Percentiles rank a stretch among this genome's conserved stretches.
phyloP scores from a whole-genome alignment of 768 basidiomycete genomes.

The Hemileccinum impolitum region DNA sequence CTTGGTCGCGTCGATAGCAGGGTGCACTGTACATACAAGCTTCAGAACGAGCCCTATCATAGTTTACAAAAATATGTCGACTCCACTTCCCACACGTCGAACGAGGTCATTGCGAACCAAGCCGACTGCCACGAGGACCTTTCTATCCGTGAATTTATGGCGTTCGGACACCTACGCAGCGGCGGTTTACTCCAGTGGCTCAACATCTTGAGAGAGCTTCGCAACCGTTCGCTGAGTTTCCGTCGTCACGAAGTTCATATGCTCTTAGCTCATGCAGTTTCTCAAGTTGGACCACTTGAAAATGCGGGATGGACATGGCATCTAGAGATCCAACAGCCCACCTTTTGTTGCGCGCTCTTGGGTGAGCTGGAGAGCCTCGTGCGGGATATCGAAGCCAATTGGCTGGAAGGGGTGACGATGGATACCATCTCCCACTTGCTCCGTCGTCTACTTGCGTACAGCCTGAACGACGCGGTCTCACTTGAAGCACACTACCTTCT shows the following conservation, averaged over 20 bases:
- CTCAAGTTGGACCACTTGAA: slow-evolving; percentile 37
- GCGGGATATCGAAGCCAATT: slow-evolving; percentile 35
- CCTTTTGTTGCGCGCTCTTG: slow-evolving; percentile 35
- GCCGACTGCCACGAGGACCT: slow-evolving; percentile 37
- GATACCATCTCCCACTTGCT: slow-evolving; percentile 32
- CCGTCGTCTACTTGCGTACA: slow-evolving; percentile 34
- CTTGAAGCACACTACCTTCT: slow-evolving; percentile 25
- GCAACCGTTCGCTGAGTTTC: slow-evolving; percentile 36
- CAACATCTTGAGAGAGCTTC: slow-evolving; percentile 44
- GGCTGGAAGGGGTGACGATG: slow-evolving; percentile 34
- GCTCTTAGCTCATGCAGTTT: slow-evolving; percentile 41
- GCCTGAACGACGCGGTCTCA: slow-evolving; percentile 9
- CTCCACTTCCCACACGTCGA: slow-evolving; percentile 37
- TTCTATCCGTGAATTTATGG: slow-evolving; percentile 41
- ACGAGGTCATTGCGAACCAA: slow-evolving; percentile 42
- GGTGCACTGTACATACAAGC: slow-evolving; percentile 27
- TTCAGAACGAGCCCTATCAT: slow-evolving; percentile 33
- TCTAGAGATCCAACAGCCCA: slow-evolving; percentile 25
- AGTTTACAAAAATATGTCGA: slow-evolving; percentile 36
- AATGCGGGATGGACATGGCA: slow-evolving; percentile 37
- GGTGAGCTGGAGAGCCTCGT: slow-evolving; percentile 33
- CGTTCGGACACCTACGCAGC: slow-evolving; percentile 44
- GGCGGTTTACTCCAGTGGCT: slow-evolving; percentile 47
- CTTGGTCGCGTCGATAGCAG: slow-evolving; percentile 15
- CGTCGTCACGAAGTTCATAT: slow-evolving; percentile 37